These are phyloP conservation scores for Forsythia suspensa DNA, from an alignment of 257 asterid species.

Conservation along the genomic window DNA sequence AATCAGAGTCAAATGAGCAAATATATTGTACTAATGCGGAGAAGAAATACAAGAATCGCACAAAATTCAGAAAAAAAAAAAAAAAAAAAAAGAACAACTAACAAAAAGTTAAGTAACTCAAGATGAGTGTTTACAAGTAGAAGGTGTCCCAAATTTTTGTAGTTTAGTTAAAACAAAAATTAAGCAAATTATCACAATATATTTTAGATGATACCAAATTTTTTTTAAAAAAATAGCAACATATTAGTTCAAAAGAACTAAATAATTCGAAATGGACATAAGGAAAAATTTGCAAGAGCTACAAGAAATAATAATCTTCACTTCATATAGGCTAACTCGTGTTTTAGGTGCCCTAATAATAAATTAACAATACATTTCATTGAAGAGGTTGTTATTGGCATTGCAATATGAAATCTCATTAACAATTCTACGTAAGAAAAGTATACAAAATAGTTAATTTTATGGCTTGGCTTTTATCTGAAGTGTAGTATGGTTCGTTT, in stretches of 20 bases:
- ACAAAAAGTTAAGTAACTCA: conserved; percentile 39
- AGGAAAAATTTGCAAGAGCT: not conserved
- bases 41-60: conserved; percentile 36
- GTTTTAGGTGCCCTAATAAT: not conserved
- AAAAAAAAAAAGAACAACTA: conserved; percentile 15
- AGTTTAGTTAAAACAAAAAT: too few species aligned
- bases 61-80: conserved; percentile 8
- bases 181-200: too few species aligned
- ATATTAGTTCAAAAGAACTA: conserved; percentile 3
- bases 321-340: not conserved
- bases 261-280: not conserved
- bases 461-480: not conserved
- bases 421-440: not conserved
- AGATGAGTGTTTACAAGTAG: not conserved
- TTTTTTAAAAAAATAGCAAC: not conserved
- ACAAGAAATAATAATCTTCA: not conserved
- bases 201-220: too few species aligned
- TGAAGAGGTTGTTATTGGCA: not conserved
- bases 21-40: conserved; percentile 55
- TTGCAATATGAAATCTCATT: not conserved
- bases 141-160: too few species aligned
- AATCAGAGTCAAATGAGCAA: conserved; percentile 52
- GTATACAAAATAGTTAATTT: not conserved
- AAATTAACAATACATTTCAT: conserved; percentile 1
- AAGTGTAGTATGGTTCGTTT: not conserved